Evolutionary conservation across 1,139 yeast genomes (phyloP), one percentile per base, ranked within the genome.

Genomic region (Yamadazyma diddensiae): DNA sequence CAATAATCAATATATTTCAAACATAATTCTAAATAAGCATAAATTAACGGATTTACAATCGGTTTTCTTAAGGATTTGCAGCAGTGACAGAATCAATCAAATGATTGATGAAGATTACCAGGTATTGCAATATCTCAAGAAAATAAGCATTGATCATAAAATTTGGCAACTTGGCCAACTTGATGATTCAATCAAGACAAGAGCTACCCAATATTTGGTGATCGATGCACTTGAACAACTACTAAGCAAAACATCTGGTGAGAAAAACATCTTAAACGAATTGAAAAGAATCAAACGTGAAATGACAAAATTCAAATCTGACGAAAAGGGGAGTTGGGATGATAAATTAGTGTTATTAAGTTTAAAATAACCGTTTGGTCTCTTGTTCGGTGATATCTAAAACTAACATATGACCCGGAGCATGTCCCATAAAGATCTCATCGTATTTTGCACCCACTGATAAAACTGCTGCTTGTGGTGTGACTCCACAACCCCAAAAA

Each of bases 401-500:
- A 7, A 57, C 38, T 12, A 60, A 39, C 65, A 59, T 58, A 28
- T 45, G 51, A 0, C 65, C 65, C 8, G 65, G 62, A 5, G 49
- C 37, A 35, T 60, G 66, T 1, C 56, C 51, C 46, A 59, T 48
- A 2, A 52, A 51, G 6, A 38, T 39, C 5, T 61, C 64, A 6
- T 43, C 39, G 13, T 56, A 50, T 21, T 41, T 30, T 14, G 39
- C 36, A 11, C 55, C 59, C 10, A 44, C 43, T 12, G 46, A 20
- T 37, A 48, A 45, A 9, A 57, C 56, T 4, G 62, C 64, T 4
- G 47, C 32, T 36, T 61, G 66, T 3, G 66, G 64, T 7, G 66
- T 60, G 15, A 62, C 65, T 5, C 66, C 66, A 36, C 67, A 62
- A 1, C 56, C 66, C 66, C 66, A 62, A 29, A 62, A 62, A 3